Percentiles rank a stretch among this genome's conserved stretches.
Evolutionary conservation across 2,329 filamentous ascomycete species (phyloP).

Genomic region (Trichoderma atroviride): DNA sequence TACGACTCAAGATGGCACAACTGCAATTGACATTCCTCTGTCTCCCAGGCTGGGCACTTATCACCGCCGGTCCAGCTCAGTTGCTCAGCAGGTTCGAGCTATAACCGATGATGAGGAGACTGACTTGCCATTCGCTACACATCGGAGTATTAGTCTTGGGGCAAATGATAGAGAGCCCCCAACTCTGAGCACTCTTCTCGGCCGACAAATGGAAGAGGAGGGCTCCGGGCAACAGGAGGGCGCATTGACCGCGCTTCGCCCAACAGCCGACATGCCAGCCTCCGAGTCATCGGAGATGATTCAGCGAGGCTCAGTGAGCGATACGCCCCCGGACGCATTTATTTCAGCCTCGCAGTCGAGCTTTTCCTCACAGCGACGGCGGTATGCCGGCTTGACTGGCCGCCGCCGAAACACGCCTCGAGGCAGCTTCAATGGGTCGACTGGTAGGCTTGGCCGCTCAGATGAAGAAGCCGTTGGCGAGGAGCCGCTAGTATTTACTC

Average conservation of each 20-base stretch:
- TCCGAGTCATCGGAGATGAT: conserved; percentile 45
- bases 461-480: conserved; percentile 61
- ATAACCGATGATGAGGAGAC: conserved; percentile 60
- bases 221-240: conserved; percentile 30
- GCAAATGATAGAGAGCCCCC: conserved; percentile 65
- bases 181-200: conserved; percentile 65
- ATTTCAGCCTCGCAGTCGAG: conserved; percentile 45
- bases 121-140: conserved; percentile 62
- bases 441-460: conserved; percentile 43
- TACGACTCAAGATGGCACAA: conserved; percentile 56
- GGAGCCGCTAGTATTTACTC: conserved; percentile 71
- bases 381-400: conserved; percentile 49
- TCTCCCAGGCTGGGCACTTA: conserved; percentile 64
- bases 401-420: conserved; percentile 48
- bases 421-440: conserved; percentile 50
- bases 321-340: conserved; percentile 50
- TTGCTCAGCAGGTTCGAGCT: conserved; percentile 63
- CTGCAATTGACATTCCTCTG: conserved; percentile 72
- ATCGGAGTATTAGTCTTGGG: conserved; percentile 70
- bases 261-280: conserved; percentile 47
- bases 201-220: conserved; percentile 44
- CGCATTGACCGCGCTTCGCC: conserved; percentile 40
- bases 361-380: conserved; percentile 51
- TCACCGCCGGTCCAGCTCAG: conserved; percentile 68
- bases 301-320: conserved; percentile 49